Evolutionary conservation across 352 stramenopile species (phyloP).

Genomic region (Pilasporangium apinafurcum): DNA sequence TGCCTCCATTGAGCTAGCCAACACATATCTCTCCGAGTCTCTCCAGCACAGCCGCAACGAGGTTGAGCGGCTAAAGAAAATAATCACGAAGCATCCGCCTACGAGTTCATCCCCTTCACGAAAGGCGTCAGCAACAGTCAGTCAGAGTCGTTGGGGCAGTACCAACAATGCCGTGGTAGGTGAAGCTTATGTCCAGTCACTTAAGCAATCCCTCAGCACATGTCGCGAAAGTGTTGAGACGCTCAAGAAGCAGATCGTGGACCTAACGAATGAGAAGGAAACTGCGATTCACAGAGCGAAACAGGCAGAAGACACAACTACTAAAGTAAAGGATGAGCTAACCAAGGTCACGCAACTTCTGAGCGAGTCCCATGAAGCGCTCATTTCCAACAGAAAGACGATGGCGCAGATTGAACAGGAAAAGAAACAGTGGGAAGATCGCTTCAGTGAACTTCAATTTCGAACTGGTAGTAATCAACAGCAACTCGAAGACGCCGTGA

Average conservation of each 20-base stretch:
- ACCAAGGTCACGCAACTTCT: slow-evolving; percentile 35
- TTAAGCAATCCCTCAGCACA: slow-evolving; percentile 36
- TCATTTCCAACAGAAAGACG: slow-evolving; percentile 29
- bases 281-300: slow-evolving; percentile 12
- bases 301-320: slow-evolving; percentile 20
- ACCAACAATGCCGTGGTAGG: slow-evolving; percentile 4
- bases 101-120: background rate
- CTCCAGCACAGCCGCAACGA: slow-evolving; percentile 31
- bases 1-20: slow-evolving; percentile 36
- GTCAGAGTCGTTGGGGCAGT: background rate
- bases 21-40: slow-evolving; percentile 45
- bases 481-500: slow-evolving; percentile 23
- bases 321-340: slow-evolving; percentile 32
- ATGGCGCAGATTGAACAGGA: slow-evolving; percentile 23
- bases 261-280: slow-evolving; percentile 27
- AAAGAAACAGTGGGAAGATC: slow-evolving; percentile 25
- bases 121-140: background rate
- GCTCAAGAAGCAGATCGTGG: slow-evolving; percentile 31
- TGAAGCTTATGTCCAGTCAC: slow-evolving; percentile 24
- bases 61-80: slow-evolving; percentile 45
- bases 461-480: slow-evolving; percentile 19
- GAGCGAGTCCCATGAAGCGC: slow-evolving; percentile 27
- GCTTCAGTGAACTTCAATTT: slow-evolving; percentile 34
- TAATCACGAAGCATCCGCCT: slow-evolving; percentile 20
- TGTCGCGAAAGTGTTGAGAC: slow-evolving; percentile 24